phyloP scores from a whole-genome alignment of 148 eudicot genomes.

The Rhododendron griersonianum region DNA sequence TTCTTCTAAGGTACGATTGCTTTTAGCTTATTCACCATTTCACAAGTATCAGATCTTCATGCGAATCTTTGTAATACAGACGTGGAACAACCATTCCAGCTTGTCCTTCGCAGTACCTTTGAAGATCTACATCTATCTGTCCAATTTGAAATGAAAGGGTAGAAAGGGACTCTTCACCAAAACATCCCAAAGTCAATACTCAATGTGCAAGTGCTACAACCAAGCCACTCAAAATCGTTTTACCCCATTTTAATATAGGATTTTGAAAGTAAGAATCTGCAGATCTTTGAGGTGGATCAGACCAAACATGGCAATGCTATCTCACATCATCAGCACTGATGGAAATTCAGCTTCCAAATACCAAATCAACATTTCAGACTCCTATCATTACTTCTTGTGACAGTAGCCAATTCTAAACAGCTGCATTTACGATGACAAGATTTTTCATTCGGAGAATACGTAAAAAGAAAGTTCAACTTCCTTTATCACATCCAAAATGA shows the following conservation, averaged over 20 bases:
- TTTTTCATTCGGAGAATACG: neutral
- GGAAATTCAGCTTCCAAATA: neutral
- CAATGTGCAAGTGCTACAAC: neutral
- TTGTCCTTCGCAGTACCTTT: neutral
- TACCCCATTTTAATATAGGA: neutral
- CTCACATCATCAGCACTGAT: neutral
- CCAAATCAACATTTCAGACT: neutral
- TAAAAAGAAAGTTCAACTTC: neutral
- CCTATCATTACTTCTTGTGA: neutral
- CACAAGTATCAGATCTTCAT: neutral
- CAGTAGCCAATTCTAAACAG: neutral
- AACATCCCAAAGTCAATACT: neutral
- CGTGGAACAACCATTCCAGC: neutral
- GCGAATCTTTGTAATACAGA: neutral
- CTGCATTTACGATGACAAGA: neutral
- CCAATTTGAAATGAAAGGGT: neutral
- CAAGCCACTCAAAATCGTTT: neutral
- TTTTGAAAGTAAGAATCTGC: neutral
- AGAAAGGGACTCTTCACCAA: neutral
- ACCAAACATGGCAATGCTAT: neutral
- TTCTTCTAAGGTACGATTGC: no score
- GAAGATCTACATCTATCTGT: neutral
- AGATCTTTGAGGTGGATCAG: neutral
- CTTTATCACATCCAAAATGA: neutral
- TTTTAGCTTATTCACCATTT: constrained; percentile 4